Conservation (phyloP, 73 alveolate species). For the Effrenium voratum region DNA sequence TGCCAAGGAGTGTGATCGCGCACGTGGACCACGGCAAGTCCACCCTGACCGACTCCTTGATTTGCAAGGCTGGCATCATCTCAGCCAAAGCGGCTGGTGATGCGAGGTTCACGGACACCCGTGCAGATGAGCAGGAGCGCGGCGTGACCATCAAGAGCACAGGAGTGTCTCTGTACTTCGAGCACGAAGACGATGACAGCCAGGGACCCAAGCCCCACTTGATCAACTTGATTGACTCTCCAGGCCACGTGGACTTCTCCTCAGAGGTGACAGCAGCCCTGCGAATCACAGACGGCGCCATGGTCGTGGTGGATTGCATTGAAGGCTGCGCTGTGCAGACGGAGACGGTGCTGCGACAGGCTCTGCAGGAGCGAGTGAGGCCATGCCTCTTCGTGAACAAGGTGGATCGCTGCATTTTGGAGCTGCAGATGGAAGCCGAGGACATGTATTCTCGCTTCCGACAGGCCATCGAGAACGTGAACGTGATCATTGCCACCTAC, state of each 20-base stretch:
- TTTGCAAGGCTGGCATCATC: conserved; percentile 99
- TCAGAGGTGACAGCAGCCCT: conserved; percentile 98
- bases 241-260: conserved; percentile 99
- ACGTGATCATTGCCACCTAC: conserved; percentile 98
- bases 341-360: conserved; percentile 98
- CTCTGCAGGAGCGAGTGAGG: conserved; percentile 97
- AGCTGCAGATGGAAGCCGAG: conserved; percentile 97
- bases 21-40: conserved; percentile 99
- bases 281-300: conserved; percentile 98
- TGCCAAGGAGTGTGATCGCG: conserved; percentile 97
- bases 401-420: conserved; percentile 98
- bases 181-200: conserved; percentile 62
- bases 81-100: conserved; percentile 99
- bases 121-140: conserved; percentile 99
- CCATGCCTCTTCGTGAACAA: conserved; percentile 98
- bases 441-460: conserved; percentile 96
- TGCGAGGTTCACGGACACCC: conserved; percentile 99
- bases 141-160: conserved; percentile 99
- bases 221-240: conserved; percentile 98
- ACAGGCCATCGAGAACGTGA: conserved; percentile 98
- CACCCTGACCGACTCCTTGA: conserved; percentile 98
- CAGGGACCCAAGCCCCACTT: conserved; percentile 18
- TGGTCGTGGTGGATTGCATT: conserved; percentile 98
- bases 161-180: conserved; percentile 72
- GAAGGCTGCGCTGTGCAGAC: conserved; percentile 99